These are phyloP conservation scores for Castanea crenata DNA, from an alignment of 306 rosid species.

Conservation along the genomic window DNA sequence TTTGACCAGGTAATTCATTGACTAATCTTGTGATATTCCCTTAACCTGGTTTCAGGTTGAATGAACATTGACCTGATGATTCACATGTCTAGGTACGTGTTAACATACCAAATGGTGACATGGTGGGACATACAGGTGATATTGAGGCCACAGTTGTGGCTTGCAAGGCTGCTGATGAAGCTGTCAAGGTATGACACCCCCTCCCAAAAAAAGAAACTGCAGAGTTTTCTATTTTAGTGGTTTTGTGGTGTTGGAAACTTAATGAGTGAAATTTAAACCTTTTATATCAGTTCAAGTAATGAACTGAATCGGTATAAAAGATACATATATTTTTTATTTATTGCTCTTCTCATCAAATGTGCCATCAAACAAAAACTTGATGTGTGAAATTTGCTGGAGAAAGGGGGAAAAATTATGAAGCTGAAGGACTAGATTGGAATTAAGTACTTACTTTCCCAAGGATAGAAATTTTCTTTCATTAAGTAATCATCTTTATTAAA, in stretches of 20 bases:
- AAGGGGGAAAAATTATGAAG: no score
- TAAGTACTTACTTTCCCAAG: background rate
- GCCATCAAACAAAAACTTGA: no score
- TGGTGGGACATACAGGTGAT: slow-evolving; percentile 98
- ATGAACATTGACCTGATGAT: background rate
- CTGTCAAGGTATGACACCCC: slow-evolving; percentile 67
- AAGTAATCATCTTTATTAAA: no score
- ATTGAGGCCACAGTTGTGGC: slow-evolving; percentile 90
- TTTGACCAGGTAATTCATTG: slow-evolving; percentile 57
- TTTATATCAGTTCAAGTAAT: background rate
- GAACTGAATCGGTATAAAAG: background rate
- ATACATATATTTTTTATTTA: background rate
- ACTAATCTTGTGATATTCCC: background rate
- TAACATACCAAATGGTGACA: slow-evolving; percentile 94
- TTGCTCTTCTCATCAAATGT: background rate
- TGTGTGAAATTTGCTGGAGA: no score
- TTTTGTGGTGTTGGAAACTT: background rate
- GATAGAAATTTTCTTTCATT: background rate
- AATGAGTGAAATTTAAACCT: background rate
- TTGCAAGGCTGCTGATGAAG: slow-evolving; percentile 96
- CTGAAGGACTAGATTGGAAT: background rate
- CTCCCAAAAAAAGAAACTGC: no score
- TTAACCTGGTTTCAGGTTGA: slow-evolving; percentile 1
- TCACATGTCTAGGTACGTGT: slow-evolving; percentile 68
- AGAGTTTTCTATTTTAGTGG: background rate